Base-by-base conservation (phyloP, 2,329 filamentous ascomycete genomes). In the Penicillium sp. region DNA sequence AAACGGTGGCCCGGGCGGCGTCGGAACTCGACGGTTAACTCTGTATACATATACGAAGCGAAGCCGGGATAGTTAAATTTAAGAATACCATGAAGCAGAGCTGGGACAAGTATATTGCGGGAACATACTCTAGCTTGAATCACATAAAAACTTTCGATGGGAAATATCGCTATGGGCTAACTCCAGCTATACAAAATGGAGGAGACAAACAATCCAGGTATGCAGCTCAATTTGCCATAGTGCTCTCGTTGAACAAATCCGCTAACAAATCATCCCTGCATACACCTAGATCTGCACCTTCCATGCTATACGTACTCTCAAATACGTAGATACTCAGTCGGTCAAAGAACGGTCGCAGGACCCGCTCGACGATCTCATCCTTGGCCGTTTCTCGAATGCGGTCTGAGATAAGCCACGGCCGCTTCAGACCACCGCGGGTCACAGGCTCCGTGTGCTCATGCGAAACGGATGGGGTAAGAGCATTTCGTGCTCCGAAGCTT, bases 281-380 rank as follows among this genome's bases (percentile, higher is more conserved):
- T 9, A 79, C 79, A 49, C 86, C 82, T 64, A 81, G 70, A 71
- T 95, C 90, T 25, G 89, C 75, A 41, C 73, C 73, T 33, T 85
- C 87, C 86, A 97, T 92, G 15, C 88, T 86, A 73, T 99, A 99
- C 53, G 89, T 93, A 58, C 88, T 89, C 77, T 99, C 94, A 75
- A 97, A 99, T 0, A 90, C 88, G 71, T 88, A 90, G 67, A 99
- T 97, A 70, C 92, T 97, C 60, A 99, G 77, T 70, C 95, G 89
- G 14, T 88, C 89, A 69, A 97, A 91, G 75, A 97, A 97, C 0
- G 93, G 93, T 63, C 89, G 82, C 59, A 97, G 75, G 12, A 97
- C 83, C 69, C 88, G 88, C 55, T 86, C 85, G 5, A 94, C 84
- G 55, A 97, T 77, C 61, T 85, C 83, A 26, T 82, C 77, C 59